A percentile compares a stretch with the other conserved stretches of the same genome.
Evolutionary conservation across 2,329 filamentous ascomycete genomes (phyloP).

Genomic region (Cryphonectria nitschkei): DNA sequence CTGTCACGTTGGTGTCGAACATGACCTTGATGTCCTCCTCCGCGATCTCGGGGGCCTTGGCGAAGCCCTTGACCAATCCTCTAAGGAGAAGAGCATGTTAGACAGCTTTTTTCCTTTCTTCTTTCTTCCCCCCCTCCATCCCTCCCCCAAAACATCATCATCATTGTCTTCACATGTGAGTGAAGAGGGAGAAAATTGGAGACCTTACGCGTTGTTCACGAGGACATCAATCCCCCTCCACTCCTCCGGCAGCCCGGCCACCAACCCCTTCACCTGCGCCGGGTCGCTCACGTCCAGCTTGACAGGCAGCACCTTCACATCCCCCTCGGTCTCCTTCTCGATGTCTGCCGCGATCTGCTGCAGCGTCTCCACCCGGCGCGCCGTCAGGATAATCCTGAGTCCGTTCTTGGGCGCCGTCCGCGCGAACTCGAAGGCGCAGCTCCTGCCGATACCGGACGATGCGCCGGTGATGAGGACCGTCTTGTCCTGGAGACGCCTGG

Average conservation of each 20-base stretch:
- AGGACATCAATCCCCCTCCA: conserved; percentile 85
- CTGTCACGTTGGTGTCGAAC: conserved; percentile 89
- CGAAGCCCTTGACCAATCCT: conserved; percentile 87
- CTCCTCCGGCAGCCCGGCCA: conserved; percentile 74
- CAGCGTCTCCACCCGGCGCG: conserved; percentile 80
- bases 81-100: conserved; percentile 46
- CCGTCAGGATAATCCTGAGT: conserved; percentile 84
- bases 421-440: conserved; percentile 89
- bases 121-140: neutral
- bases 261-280: conserved; percentile 73
- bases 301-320: conserved; percentile 80
- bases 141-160: too few relatives aligned
- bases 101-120: neutral
- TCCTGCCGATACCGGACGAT: conserved; percentile 86
- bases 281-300: conserved; percentile 86
- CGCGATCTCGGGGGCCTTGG: conserved; percentile 80
- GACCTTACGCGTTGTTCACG: conserved; percentile 90
- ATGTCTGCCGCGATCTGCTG: conserved; percentile 79
- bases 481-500: conserved; percentile 88
- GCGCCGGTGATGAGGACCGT: conserved; percentile 91
- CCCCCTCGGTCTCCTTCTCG: conserved; percentile 72
- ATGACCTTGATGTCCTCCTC: conserved; percentile 83
- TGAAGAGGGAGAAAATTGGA: neutral
- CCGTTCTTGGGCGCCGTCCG: conserved; percentile 76
- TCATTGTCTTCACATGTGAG: neutral